Evolutionary conservation across 1,139 yeast species (phyloP), one percentile per base, ranked within the genome.

Genomic region (Zygosaccharomyces pseudobailii): DNA sequence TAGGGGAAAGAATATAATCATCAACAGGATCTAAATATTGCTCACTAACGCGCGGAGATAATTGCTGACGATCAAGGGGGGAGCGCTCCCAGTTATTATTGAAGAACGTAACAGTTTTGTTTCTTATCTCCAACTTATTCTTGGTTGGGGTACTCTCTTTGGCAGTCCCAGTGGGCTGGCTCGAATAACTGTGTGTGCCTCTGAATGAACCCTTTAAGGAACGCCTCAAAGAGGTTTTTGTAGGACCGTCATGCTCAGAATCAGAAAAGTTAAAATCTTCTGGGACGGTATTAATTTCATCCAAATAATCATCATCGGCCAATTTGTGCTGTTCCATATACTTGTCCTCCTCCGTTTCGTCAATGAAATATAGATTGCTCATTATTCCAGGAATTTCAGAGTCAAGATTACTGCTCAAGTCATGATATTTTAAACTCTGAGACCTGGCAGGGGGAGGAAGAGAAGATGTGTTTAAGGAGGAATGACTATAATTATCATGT

Each of bases 41-140:
- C n/a, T 41, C 43, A 36, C 23, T n/a, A 22, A 27, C 24, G 24
- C 36, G 40, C 32, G 48, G 49, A 13, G 46, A 44, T 38, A 28
- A 33, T 32, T 47, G 52, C 24, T 25, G 19, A 25, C 40, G 39
- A 27, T 49, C 52, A 22, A 42, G 25, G 8, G 43, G 33, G 17
- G 43, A 30, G 6, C 41, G 45, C n/a, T 36, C 47, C 49, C 53
- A 48, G 7, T 47, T 36, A 36, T 55, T 50, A 4, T 64, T 73
- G 55, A 79, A 80, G 44, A 79, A 73, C 0, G 87, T 81, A 0
- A 80, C 83, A 0, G 84, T 80, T 55, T 76, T 80, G 46, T 71
- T 73, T 23, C 67, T 62, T 0, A 78, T 72, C 51, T 78, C 77
- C 27, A 79, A 70, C 53, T 74, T 79, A 52, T 75, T 77, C n/a